phyloP scores from a whole-genome alignment of 371 early-diverging fungal species.

The Lichtheimia corymbifera region DNA sequence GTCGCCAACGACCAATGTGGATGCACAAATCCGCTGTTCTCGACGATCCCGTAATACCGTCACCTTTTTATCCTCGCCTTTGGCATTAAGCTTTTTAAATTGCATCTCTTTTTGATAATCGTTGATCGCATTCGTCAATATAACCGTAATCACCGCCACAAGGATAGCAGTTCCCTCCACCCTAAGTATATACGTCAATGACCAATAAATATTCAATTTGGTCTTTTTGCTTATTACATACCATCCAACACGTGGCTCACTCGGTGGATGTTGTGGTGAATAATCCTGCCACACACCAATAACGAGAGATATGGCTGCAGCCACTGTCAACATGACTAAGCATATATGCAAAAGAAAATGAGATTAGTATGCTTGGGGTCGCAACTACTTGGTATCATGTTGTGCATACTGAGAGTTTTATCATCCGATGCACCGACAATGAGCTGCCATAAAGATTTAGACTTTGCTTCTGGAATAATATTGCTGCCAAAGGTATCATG shows the following conservation, averaged over 20 bases:
- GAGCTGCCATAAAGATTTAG: constrained; percentile 61
- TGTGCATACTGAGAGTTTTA: constrained; percentile 59
- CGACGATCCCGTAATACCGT: constrained; percentile 77
- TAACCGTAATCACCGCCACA: constrained; percentile 88
- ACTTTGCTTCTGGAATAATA: constrained; percentile 63
- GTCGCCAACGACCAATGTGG: constrained; percentile 87
- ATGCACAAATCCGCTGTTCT: constrained; percentile 80
- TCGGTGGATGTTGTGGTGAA: constrained; percentile 51
- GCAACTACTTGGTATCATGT: background rate
- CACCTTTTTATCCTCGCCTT: constrained; percentile 86
- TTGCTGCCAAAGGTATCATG: constrained; percentile 72
- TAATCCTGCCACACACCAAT: constrained; percentile 78
- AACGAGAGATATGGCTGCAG: constrained; percentile 75
- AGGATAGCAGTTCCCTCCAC: constrained; percentile 90
- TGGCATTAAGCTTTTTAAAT: constrained; percentile 90
- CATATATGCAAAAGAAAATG: constrained; percentile 3
- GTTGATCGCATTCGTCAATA: constrained; percentile 92
- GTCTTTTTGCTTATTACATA: constrained; percentile 23
- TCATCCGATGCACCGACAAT: constrained; percentile 70
- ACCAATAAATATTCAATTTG: constrained; percentile 22
- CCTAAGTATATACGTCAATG: constrained; percentile 26
- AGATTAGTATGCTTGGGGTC: background rate
- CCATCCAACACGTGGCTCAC: constrained; percentile 69
- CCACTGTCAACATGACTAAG: constrained; percentile 66
- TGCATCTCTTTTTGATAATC: constrained; percentile 95